Conservation (phyloP, 352 stramenopile genomes). For the Phytophthora chlamydospora region DNA sequence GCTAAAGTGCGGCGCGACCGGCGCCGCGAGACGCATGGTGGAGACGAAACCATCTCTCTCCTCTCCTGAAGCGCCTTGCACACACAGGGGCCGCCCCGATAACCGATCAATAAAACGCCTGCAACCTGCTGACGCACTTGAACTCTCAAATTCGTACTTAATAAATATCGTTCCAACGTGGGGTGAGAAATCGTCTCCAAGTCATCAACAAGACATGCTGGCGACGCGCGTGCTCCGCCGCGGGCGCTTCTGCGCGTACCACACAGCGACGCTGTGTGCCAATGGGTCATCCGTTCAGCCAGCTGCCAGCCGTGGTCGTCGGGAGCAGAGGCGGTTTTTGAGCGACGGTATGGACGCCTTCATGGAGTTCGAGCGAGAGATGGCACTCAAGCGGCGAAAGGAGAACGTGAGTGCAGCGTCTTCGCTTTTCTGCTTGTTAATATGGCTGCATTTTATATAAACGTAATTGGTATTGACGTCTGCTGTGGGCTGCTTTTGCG, state of each 20-base stretch:
- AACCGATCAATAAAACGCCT: conserved; percentile 15
- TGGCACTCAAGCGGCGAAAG: conserved; percentile 68
- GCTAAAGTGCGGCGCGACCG: conserved; percentile 38
- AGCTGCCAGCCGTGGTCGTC: background rate
- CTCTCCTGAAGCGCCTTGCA: conserved; percentile 23
- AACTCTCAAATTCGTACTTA: conserved; percentile 26
- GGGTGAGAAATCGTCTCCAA: conserved; percentile 4
- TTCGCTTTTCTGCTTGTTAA: conserved; percentile 8
- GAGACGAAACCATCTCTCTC: conserved; percentile 34
- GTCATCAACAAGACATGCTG: conserved; percentile 22
- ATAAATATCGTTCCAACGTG: conserved; percentile 14
- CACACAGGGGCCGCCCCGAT: background rate
- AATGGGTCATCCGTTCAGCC: background rate
- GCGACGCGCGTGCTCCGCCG: conserved; percentile 30
- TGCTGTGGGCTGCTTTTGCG: conserved; percentile 1
- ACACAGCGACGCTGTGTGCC: conserved; percentile 3
- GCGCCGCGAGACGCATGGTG: conserved; percentile 6
- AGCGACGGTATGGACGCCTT: conserved; percentile 77
- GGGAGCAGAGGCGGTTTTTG: conserved; percentile 33
- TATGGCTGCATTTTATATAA: background rate
- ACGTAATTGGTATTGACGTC: conserved; percentile 1
- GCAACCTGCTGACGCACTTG: conserved; percentile 18
- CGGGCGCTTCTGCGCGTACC: conserved; percentile 20
- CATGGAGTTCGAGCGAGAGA: conserved; percentile 86
- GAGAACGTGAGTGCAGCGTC: conserved; percentile 30